Conservation (phyloP, 768 basidiomycete genomes). For the Russula earlei region DNA sequence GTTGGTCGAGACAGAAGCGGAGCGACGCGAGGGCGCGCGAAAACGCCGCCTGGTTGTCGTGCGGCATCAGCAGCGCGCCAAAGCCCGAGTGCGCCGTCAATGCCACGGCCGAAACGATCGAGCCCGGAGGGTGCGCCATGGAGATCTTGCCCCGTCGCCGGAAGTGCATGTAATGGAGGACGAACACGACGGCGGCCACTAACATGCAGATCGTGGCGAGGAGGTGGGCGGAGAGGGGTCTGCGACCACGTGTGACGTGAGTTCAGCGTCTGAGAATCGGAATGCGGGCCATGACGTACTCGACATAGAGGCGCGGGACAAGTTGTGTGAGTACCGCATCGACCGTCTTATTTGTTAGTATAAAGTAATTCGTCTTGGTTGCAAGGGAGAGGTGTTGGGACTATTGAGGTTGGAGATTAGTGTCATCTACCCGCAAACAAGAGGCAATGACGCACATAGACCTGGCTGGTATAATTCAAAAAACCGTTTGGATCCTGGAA, state of each 20-base stretch:
- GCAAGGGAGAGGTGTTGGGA: constrained; percentile 48
- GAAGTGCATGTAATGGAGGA: constrained; percentile 38
- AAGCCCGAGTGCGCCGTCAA: constrained; percentile 19
- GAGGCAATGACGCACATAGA: constrained; percentile 35
- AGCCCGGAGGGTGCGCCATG: constrained; percentile 12
- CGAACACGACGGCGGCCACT: constrained; percentile 39
- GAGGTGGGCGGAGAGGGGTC: constrained; percentile 42
- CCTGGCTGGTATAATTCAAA: constrained; percentile 36
- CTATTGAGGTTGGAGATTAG: constrained; percentile 25
- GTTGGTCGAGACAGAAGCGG: constrained; percentile 18
- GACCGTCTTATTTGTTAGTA: constrained; percentile 31
- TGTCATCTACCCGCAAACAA: neutral
- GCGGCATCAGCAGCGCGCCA: constrained; percentile 15
- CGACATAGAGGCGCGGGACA: constrained; percentile 43
- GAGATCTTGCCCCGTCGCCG: constrained; percentile 6
- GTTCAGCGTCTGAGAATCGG: neutral
- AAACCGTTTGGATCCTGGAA: constrained; percentile 46
- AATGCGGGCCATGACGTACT: constrained; percentile 35
- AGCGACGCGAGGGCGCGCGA: constrained; percentile 5
- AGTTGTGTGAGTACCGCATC: constrained; percentile 33
- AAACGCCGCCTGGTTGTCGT: neutral
- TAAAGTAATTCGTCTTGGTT: constrained; percentile 53
- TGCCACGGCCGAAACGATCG: constrained; percentile 7
- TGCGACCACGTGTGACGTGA: constrained; percentile 22
- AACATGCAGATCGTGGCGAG: constrained; percentile 42